These are phyloP conservation scores for Pulicaria dysenterica DNA, from an alignment of 129 eudicot genomes.

Conservation along the genomic window DNA sequence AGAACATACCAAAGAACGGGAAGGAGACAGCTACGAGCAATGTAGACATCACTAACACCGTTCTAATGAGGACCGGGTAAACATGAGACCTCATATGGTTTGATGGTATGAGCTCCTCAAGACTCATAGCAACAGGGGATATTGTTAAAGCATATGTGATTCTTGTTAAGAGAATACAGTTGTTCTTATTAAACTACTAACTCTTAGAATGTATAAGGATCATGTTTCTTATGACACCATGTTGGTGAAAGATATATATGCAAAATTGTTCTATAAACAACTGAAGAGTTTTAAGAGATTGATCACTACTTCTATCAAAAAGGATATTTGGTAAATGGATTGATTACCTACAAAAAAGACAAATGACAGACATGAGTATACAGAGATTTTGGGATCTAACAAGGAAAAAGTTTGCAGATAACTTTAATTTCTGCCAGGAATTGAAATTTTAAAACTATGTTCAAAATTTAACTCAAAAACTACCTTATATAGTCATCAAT, in stretches of 20 bases:
- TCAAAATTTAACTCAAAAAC: no score
- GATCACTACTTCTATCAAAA: constrained; percentile 31
- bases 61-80: constrained; percentile 72
- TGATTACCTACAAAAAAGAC: constrained; percentile 70
- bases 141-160: constrained; percentile 76
- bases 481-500: background rate
- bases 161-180: constrained; percentile 47
- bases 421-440: no score
- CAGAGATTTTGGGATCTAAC: constrained; percentile 2
- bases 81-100: constrained; percentile 43
- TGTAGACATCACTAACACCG: constrained; percentile 73
- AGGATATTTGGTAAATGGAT: constrained; percentile 98
- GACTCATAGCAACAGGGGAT: constrained; percentile 83
- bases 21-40: constrained; percentile 65
- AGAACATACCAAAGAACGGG: constrained; percentile 74
- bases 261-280: background rate
- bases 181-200: background rate
- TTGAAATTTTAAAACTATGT: no score
- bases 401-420: no score
- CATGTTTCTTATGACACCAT: constrained; percentile 3
- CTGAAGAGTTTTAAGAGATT: background rate
- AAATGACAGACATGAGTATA: constrained; percentile 21
- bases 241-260: background rate
- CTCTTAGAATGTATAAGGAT: background rate
- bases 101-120: constrained; percentile 82